Evolutionary conservation across 1,284 basidiomycete species (phyloP).

Genomic region (Pseudozyma tsukubaensis): DNA sequence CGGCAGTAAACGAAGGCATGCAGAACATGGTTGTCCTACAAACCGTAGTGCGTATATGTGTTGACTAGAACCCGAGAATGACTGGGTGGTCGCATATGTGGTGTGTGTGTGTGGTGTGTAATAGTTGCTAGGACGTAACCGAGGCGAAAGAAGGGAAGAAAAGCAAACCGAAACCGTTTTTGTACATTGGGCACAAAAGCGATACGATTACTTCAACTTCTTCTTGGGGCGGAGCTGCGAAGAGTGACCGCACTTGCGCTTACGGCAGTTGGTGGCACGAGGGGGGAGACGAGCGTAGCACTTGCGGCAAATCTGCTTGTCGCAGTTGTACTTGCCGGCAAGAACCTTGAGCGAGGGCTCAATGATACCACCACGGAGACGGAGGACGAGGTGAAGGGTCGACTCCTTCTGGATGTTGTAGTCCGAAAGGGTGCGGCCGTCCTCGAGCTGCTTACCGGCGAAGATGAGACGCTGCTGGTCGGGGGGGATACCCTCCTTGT

Average conservation of each 20-base stretch:
- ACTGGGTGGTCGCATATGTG: constrained; percentile 2
- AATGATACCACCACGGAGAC: constrained; percentile 67
- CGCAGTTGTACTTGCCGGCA: constrained; percentile 80
- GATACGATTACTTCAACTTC: constrained; percentile 87
- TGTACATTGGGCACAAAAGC: constrained; percentile 6
- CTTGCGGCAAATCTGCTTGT: constrained; percentile 88
- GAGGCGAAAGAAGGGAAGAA: constrained; percentile 1
- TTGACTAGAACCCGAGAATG: too few relatives aligned
- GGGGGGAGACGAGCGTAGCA: constrained; percentile 99
- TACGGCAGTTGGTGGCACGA: constrained; percentile 98
- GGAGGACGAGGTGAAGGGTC: constrained; percentile 66
- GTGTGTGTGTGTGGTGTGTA: constrained; percentile 8
- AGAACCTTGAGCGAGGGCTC: constrained; percentile 74
- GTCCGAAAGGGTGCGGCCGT: constrained; percentile 71
- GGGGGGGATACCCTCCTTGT: constrained; percentile 81
- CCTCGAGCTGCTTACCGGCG: constrained; percentile 91
- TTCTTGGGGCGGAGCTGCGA: constrained; percentile 78
- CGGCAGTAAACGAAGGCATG: not conserved
- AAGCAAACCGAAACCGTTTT: constrained; percentile 9
- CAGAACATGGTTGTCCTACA: not conserved
- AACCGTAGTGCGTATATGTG: too few relatives aligned
- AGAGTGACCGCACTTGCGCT: constrained; percentile 71
- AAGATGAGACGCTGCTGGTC: constrained; percentile 99
- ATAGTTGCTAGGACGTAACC: too few relatives aligned
- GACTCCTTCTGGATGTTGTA: constrained; percentile 84